Evolutionary conservation across 306 rosid species (phyloP), one percentile per base, ranked within the genome.

Genomic region (Citrullus colocynthis): DNA sequence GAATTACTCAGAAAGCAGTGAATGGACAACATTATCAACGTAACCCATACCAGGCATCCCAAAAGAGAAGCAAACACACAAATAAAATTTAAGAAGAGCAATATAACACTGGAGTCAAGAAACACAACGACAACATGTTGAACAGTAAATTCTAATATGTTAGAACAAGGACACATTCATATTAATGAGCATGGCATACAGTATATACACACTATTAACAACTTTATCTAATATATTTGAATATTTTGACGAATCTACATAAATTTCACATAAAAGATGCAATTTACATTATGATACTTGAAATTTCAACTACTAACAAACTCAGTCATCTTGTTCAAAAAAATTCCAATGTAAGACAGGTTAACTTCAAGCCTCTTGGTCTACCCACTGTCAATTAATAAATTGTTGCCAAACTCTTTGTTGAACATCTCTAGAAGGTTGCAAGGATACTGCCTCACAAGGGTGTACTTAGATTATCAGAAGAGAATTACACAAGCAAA

Each of bases 1-100:
- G 61, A 78, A 72, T 36, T 14, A 76, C 16, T 41, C 57, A 81
- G 79, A 70, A 76, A 78, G 55, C 7, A 62, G 30, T 52, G 78
- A 78, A 78, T 72, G 39, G 76, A 72, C 13, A 42, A 41, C 48
- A 20, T 24, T 9, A 76, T 76, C 57, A 12, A 57, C 8, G 3
- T 39, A 41, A 5, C 37, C 21, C 24, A 34, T 34, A 58, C 30
- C 37, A 76, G 39, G 15, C 32, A 60, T 52, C 30, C 52, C 63
- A 75, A 75, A n/a, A 36, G 32, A 32, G n/a, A 54, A 75, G 54
- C 28, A 44, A 37, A 39, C 56, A 39, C 56, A 58, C 24, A n/a
- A 2, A 41, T 15, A 12, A 71, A 12, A 24, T 42, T 20, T 20
- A 45, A 45, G 76, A 71, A 13, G 20, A n/a, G 42, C 54, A 44